Percentiles rank a stretch among this genome's conserved stretches.
Conservation (phyloP, 257 asterid species). For the Pogostemon cablin region DNA sequence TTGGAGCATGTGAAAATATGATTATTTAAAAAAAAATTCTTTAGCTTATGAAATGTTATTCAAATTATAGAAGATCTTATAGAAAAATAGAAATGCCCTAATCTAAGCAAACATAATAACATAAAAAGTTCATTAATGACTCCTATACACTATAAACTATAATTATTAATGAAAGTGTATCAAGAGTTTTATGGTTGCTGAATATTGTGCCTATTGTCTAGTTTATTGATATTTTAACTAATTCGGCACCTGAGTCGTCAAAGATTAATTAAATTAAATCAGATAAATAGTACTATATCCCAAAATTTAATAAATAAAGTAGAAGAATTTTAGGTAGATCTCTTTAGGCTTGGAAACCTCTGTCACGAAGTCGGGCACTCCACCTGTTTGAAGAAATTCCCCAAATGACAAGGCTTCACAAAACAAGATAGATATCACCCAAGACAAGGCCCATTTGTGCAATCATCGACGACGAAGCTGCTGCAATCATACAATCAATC, state of each 20-base stretch:
- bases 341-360: slow-evolving; percentile 3
- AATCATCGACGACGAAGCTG: slow-evolving; percentile 21
- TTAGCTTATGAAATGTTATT: too few relatives aligned
- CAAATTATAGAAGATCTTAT: too few relatives aligned
- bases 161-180: too few relatives aligned
- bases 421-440: neutral
- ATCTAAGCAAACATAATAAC: too few relatives aligned
- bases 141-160: too few relatives aligned
- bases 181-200: too few relatives aligned
- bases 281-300: neutral
- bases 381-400: slow-evolving; percentile 33
- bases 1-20: too few relatives aligned
- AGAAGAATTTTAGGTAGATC: slow-evolving; percentile 19
- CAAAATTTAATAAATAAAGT: neutral
- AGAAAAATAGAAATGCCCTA: too few relatives aligned
- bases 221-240: neutral
- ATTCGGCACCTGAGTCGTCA: neutral
- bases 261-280: neutral
- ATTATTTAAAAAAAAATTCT: too few relatives aligned
- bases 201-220: neutral
- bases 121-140: too few relatives aligned
- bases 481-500: slow-evolving; percentile 13
- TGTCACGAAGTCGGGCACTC: neutral
- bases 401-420: slow-evolving; percentile 10
- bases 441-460: slow-evolving; percentile 21